A percentile compares a stretch with the other conserved stretches of the same genome.
These are phyloP conservation scores for Neospora caninum DNA, from an alignment of 169 alveolate species.

Conservation along the genomic window DNA sequence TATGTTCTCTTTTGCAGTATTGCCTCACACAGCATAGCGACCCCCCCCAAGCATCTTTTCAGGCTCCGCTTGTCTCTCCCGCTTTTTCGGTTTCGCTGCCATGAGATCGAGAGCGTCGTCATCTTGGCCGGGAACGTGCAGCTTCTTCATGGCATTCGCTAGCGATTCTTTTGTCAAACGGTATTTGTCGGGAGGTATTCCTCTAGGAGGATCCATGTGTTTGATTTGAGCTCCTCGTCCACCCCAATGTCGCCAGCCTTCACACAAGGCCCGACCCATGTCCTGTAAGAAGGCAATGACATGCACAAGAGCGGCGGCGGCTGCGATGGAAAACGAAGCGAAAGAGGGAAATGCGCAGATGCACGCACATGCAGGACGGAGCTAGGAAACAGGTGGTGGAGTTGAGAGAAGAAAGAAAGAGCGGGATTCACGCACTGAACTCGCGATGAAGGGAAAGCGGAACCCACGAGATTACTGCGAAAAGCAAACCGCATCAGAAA, in stretches of 20 bases:
- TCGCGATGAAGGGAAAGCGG: too few relatives aligned
- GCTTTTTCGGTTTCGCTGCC: neutral
- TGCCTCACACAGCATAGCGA: constrained; percentile 19
- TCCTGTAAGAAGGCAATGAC: neutral
- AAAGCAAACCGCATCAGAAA: too few relatives aligned
- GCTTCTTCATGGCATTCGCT: neutral
- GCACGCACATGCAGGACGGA: too few relatives aligned
- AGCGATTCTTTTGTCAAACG: neutral
- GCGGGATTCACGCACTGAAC: too few relatives aligned
- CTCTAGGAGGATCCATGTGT: neutral
- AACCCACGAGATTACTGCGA: too few relatives aligned
- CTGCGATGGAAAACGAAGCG: neutral
- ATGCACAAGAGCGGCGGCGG: neutral
- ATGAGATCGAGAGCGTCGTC: neutral
- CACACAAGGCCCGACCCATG: neutral
- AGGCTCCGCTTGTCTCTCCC: neutral
- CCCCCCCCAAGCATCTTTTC: constrained; percentile 9
- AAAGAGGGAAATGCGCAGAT: neutral
- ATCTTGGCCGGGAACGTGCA: neutral
- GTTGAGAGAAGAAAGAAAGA: too few relatives aligned
- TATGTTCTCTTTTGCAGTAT: neutral
- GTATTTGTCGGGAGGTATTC: constrained; percentile 17
- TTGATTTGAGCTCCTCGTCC: neutral
- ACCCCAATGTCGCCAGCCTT: neutral
- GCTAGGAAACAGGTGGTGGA: too few relatives aligned